Base-by-base conservation (phyloP, 768 basidiomycete species). In the Kwoniella botswanensis region DNA sequence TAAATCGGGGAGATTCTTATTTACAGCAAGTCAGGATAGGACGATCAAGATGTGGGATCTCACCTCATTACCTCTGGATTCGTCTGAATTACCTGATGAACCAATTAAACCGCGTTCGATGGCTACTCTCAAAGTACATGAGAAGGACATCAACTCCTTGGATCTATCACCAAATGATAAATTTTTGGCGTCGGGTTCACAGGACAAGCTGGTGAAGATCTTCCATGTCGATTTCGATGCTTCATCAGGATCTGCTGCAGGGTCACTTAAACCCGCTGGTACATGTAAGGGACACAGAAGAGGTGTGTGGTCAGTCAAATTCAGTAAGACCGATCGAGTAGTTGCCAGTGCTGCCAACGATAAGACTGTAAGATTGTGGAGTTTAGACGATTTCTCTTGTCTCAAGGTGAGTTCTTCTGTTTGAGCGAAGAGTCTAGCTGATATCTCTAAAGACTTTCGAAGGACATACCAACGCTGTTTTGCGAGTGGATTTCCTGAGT, bases 1-100 rank as follows among this genome's bases (percentile, higher is more conserved):
- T 11, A 73, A 73, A 68, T 75, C 44, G 74, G 79, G 68, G 60
- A 86, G 86, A 52, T 96, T 97, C 85, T 86, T 95, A 87, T 92
- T 98, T 81, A 97, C 94, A 15, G 97, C 96, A 42, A 93, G 92
- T 81, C 96, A 98, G 84, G 97, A 99, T 82, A 89, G 93, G 54
- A 98, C 97, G 3, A 92, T 98, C 82, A 99, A 99, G 84, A 91
- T 98, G 90, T 99, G 97, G 97, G 94, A 98, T 83, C 82, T 98
- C n/a, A 73, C 82, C 12, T 56, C 71, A 10, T 64, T 85, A 10
- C 64, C 74, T 24, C 29, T 44, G 3, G 46, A 63, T 24, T 42
- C 46, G 0, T 55, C 72, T 35, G 85, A 88, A 0, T 80, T 85
- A 15, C 84, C 90, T 3, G 84, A 87, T 1, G 61, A 85, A n/a